Percentiles rank a stretch among this genome's conserved stretches.
Evolutionary conservation across 257 asterid species (phyloP).

Genomic region (Parsonsia alboflavescens): DNA sequence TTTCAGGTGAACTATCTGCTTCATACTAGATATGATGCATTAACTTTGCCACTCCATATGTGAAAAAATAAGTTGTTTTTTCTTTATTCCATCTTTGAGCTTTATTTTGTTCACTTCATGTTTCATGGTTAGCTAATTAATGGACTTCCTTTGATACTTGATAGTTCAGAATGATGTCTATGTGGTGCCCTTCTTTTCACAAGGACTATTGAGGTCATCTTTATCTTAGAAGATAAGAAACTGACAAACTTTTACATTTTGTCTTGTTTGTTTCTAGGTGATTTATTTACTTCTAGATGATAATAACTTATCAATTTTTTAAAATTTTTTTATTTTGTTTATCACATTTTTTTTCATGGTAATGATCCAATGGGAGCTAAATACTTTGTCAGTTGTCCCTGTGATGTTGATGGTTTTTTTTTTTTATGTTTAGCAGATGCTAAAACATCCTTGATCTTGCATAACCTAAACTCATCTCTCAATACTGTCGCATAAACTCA

Average conservation of each 20-base stretch:
- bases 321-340: not conserved
- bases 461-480: not conserved
- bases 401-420: too few relatives aligned
- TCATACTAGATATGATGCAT: not conserved
- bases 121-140: not conserved
- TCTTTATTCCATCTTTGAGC: not conserved
- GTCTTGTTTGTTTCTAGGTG: not conserved
- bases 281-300: too few relatives aligned
- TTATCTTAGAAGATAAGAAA: not conserved
- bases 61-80: not conserved
- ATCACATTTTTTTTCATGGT: not conserved
- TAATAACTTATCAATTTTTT: too few relatives aligned
- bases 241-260: not conserved
- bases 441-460: not conserved
- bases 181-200: not conserved
- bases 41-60: not conserved
- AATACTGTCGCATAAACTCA: not conserved
- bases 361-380: not conserved
- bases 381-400: not conserved
- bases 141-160: not conserved
- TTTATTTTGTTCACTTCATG: not conserved
- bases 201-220: not conserved
- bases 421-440: not conserved
- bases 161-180: not conserved
- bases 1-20: conserved; percentile 53